A percentile compares a stretch with the other conserved stretches of the same genome.
These are phyloP conservation scores for Coelastrella sp. DNA, from an alignment of 139 green algal species.

Conservation along the genomic window DNA sequence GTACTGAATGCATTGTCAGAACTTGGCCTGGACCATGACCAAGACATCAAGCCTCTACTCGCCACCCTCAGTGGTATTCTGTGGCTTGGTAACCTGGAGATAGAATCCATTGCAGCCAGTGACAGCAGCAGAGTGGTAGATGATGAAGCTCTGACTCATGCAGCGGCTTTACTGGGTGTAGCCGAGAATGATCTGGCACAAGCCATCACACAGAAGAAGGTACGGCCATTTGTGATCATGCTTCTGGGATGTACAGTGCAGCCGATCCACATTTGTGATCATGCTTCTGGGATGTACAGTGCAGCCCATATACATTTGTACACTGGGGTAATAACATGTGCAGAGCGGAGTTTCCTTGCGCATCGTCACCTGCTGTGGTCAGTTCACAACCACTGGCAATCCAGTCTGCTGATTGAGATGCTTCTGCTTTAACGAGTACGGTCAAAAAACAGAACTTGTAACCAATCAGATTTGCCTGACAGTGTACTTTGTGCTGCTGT, in stretches of 20 bases:
- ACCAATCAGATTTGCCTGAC: not conserved
- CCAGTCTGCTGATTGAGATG: no score
- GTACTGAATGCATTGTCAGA: slow-evolving; percentile 83
- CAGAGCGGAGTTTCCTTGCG: no score
- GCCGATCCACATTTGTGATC: not conserved
- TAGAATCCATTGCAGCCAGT: slow-evolving; percentile 59
- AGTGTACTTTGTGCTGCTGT: not conserved
- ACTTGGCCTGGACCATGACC: slow-evolving; percentile 76
- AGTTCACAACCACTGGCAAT: no score
- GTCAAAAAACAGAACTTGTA: not conserved
- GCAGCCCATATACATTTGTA: not conserved
- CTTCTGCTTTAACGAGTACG: not conserved
- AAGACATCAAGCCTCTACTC: slow-evolving; percentile 76
- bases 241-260: not conserved
- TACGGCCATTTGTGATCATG: not conserved
- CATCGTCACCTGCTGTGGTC: no score
- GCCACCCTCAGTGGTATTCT: slow-evolving; percentile 85
- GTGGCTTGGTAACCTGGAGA: slow-evolving; percentile 92
- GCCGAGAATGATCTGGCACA: slow-evolving; percentile 54
- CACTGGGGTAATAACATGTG: no score
- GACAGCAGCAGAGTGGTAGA: slow-evolving; percentile 52
- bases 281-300: not conserved
- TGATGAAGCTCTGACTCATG: slow-evolving; percentile 54
- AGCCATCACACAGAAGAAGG: slow-evolving; percentile 49
- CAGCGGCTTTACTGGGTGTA: slow-evolving; percentile 66